Base-by-base conservation (phyloP, 1,139 yeast genomes). In the Saccharomycopsis phalli region DNA sequence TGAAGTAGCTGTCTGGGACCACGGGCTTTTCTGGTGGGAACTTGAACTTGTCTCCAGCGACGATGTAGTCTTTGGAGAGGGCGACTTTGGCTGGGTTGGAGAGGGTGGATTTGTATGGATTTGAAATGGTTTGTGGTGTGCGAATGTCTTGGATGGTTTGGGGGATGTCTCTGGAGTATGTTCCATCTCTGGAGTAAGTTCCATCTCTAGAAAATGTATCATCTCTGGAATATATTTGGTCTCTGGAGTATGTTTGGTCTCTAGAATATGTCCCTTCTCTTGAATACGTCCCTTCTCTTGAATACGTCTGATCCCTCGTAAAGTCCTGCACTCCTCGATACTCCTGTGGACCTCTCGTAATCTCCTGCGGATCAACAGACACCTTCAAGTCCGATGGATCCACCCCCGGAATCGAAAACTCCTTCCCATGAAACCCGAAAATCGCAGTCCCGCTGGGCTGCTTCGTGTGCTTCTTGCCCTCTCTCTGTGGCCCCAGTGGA, bases 391-490 rank as follows among this genome's bases (percentile, higher is more conserved):
- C 47, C 2, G 42, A 39, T 5, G 47, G 45, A 19, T 29, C 34
- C 23, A 44, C 38, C 4, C 47, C 47, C 19, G 47, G 47, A 26
- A 44, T 44, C 5, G 46, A 42, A 5, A 41, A 32, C 37, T 44
- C 46, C 31, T 37, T 36, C 16, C 45, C 45, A 23, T 44, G 47
- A 20, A 42, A 38, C 4, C 47, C 47, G 34, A 42, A 44, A 8
- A 44, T 36, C 13, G 47, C 47, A 10, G 47, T 36, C 14, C 47
- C 47, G 27, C 47, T 44, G 4, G 47, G 47, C 29, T 44, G 39
- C 32, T 44, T 44, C 2, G 36, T 22, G 30, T 44, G 47, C 17
- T 36, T 29, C 32, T 34, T 41, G 14, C 21, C 39, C n/a, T 40
- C 29, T 18, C 25, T 6, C 17, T 36, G 4, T 26, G 35, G 22